Evolutionary conservation across 139 green algal species (phyloP), one percentile per base, ranked within the genome.

Genomic region (Micractinium sp.): DNA sequence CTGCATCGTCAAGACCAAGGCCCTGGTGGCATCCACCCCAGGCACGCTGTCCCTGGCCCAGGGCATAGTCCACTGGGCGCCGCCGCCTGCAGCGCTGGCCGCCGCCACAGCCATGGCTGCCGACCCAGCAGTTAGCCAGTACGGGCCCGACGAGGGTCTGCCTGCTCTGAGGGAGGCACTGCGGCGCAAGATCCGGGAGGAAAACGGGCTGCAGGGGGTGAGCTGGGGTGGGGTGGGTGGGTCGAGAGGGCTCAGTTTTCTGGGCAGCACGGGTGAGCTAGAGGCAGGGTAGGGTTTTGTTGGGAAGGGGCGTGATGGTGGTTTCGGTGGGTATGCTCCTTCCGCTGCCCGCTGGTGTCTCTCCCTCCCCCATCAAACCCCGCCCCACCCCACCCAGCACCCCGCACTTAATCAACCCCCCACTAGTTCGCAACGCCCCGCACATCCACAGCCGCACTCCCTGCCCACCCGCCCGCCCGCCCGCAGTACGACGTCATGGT

Each of bases 401-500:
- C 9, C 47, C 47, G 9, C 47, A 56, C 47, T 16, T 56, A 5
- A 5, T 86, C 74, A 90, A 87, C 20, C 22, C 22, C 76, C 7
- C 76, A 22, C 53, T 74, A 53, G 7, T 5, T 14, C 47, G 74
- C 35, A 23, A 27, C 39, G 23, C 7, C 33, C 14, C 27, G 74
- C 74, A 39, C 73, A 4, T 22, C 7, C 31, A 38, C 73, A 41
- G 33, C 14, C 61, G 15, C 81, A 25, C 81, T 19, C 81, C 47
- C 47, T 56, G 47, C 47, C 47, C 47, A 9, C 47, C 66, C 7
- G 47, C 33, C 29, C 13, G 18, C 60, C 16, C 16, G 1, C 56
- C n/a, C 78, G 69, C 92, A 97, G 93, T 96, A 96, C 38, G 93
- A 97, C 35, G 96, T 99, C 22, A 98, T 98, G 92, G 95, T 99